A percentile compares a stretch with the other conserved stretches of the same genome.
phyloP scores from a whole-genome alignment of 2,329 filamentous ascomycete genomes.

The Aspergillus versicolor region DNA sequence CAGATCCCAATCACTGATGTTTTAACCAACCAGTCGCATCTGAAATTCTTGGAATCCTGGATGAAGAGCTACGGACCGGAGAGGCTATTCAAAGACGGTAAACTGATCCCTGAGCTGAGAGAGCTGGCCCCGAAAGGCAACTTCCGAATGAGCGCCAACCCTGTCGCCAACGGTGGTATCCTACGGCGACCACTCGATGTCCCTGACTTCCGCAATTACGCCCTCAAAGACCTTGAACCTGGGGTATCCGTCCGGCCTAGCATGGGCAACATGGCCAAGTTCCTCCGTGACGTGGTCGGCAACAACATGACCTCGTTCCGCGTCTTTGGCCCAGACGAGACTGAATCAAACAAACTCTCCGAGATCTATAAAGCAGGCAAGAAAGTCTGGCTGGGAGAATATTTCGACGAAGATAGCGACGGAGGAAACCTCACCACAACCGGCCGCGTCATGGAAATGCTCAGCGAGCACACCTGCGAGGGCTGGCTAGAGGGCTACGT shows the following conservation, averaged over 20 bases:
- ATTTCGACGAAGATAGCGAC: constrained; percentile 72
- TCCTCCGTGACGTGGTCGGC: constrained; percentile 66
- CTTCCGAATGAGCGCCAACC: constrained; percentile 74
- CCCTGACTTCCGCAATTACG: constrained; percentile 69
- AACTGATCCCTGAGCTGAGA: constrained; percentile 61
- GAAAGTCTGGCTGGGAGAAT: constrained; percentile 79
- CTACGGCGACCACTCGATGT: constrained; percentile 67
- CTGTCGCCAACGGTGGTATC: constrained; percentile 69
- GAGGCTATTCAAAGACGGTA: constrained; percentile 66
- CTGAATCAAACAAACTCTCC: constrained; percentile 74
- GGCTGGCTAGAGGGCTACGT: constrained; percentile 80
- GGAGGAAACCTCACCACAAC: constrained; percentile 69
- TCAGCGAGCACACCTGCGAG: constrained; percentile 78
- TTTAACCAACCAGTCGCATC: constrained; percentile 61
- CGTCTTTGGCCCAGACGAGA: constrained; percentile 77
- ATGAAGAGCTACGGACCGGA: constrained; percentile 76
- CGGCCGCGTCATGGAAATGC: constrained; percentile 78
- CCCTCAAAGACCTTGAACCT: constrained; percentile 60
- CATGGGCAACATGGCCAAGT: constrained; percentile 69
- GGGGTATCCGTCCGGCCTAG: constrained; percentile 59
- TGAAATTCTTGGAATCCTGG: constrained; percentile 71
- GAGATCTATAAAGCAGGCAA: constrained; percentile 71
- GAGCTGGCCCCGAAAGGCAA: constrained; percentile 65
- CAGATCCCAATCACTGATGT: constrained; percentile 75
- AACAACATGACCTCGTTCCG: constrained; percentile 68